A percentile compares a stretch with the other conserved stretches of the same genome.
These are phyloP conservation scores for Samsoniella hepiali DNA, from an alignment of 2,329 filamentous ascomycete species.

Conservation along the genomic window DNA sequence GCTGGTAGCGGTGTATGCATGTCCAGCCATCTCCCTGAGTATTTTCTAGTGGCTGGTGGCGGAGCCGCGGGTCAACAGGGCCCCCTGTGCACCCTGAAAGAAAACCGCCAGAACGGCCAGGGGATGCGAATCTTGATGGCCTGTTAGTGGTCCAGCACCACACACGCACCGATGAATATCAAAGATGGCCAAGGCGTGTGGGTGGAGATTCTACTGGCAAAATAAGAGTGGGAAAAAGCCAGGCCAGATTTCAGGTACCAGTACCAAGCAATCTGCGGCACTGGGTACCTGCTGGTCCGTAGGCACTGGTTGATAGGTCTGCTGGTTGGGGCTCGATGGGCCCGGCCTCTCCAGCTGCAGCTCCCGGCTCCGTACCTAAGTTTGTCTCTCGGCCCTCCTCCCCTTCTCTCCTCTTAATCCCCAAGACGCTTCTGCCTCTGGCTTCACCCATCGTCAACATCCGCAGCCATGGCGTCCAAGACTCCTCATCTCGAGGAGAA, in stretches of 20 bases:
- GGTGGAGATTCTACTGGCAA: not conserved
- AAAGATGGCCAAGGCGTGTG: not conserved
- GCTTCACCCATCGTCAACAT: constrained; percentile 3
- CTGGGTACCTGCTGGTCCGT: not conserved
- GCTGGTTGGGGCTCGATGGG: not conserved
- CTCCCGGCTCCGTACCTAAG: constrained; percentile 7
- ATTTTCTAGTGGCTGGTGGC: constrained; percentile 1
- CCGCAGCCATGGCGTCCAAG: constrained; percentile 18
- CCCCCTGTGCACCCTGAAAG: not conserved
- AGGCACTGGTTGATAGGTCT: not conserved
- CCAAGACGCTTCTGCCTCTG: constrained; percentile 9
- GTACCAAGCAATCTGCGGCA: not conserved
- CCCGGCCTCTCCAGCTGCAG: not conserved
- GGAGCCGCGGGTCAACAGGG: not conserved
- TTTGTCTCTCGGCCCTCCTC: constrained; percentile 11
- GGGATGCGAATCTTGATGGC: not conserved
- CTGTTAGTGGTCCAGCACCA: not conserved
- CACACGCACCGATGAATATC: not conserved
- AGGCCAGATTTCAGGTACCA: not conserved
- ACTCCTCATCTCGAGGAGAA: constrained; percentile 16
- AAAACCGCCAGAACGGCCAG: not conserved
- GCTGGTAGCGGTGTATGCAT: not conserved
- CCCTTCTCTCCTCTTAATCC: constrained; percentile 4
- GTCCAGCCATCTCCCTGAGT: not conserved
- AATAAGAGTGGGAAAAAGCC: too few species aligned